phyloP scores from a whole-genome alignment of 78 protist species.

The Mastigamoeba balamuthi region DNA sequence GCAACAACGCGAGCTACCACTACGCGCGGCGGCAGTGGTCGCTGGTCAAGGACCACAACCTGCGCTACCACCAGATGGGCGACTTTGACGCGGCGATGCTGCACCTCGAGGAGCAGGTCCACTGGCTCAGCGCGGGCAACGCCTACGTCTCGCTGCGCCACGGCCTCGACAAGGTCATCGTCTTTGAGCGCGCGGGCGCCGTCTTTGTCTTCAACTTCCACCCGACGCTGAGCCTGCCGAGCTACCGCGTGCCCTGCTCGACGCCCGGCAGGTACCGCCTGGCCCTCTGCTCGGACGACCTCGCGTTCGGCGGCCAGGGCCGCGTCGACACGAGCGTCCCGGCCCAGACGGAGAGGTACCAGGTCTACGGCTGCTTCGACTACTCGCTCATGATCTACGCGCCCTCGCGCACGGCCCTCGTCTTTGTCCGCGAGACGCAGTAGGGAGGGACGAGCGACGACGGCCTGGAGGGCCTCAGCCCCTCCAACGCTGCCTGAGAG shows the following conservation, averaged over 20 bases:
- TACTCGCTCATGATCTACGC: no score
- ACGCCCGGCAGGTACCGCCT: neutral
- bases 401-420: no score
- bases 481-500: no score
- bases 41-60: constrained; percentile 32
- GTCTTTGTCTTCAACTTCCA: constrained; percentile 79
- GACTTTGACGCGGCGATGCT: constrained; percentile 48
- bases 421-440: no score
- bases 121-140: constrained; percentile 14
- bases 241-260: constrained; percentile 47
- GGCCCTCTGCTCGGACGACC: neutral
- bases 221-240: constrained; percentile 27
- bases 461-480: no score
- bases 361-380: no score
- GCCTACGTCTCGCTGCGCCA: constrained; percentile 56
- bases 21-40: constrained; percentile 80
- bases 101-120: constrained; percentile 24
- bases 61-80: constrained; percentile 39
- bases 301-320: neutral
- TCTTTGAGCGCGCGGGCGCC: constrained; percentile 58
- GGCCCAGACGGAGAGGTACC: no score
- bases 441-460: no score
- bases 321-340: neutral
- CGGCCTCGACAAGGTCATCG: constrained; percentile 72
- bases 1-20: constrained; percentile 68